These are phyloP conservation scores for Phytophthora pini DNA, from an alignment of 352 stramenopile species.

Conservation along the genomic window DNA sequence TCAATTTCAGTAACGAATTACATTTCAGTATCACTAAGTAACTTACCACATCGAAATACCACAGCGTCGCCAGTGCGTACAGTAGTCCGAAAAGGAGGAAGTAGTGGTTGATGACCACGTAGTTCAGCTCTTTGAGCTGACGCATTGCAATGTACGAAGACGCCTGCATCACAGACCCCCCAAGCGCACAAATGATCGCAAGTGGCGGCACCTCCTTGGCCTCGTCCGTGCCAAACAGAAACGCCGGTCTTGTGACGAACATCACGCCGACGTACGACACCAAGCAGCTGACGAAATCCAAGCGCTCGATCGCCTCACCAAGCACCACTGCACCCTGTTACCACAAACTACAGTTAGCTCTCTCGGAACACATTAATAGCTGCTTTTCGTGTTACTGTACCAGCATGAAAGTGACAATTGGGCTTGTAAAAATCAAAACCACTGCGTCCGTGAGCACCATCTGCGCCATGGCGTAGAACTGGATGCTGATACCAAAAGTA, in stretches of 20 bases:
- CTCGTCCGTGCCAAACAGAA: slow-evolving; percentile 47
- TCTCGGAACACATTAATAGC: slow-evolving; percentile 3
- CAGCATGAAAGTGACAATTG: slow-evolving; percentile 73
- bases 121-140: slow-evolving; percentile 52
- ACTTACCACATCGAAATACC: slow-evolving; percentile 45
- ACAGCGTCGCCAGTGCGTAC: slow-evolving; percentile 35
- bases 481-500: slow-evolving; percentile 60
- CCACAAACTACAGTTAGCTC: neutral
- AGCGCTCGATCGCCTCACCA: slow-evolving; percentile 48
- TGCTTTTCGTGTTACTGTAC: slow-evolving; percentile 18
- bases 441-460: slow-evolving; percentile 79
- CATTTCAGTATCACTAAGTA: neutral
- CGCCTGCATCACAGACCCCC: slow-evolving; percentile 54
- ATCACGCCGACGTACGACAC: slow-evolving; percentile 68
- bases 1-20: neutral
- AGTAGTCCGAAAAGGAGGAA: slow-evolving; percentile 44
- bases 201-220: slow-evolving; percentile 26
- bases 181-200: slow-evolving; percentile 49
- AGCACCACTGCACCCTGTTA: slow-evolving; percentile 55
- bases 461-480: slow-evolving; percentile 73
- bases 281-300: slow-evolving; percentile 54
- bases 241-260: slow-evolving; percentile 64
- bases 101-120: slow-evolving; percentile 49
- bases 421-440: slow-evolving; percentile 69
- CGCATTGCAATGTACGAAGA: slow-evolving; percentile 63